A percentile compares a stretch with the other conserved stretches of the same genome.
Conservation (phyloP, 2,329 filamentous ascomycete species). For the Bipolaris sorokiniana region DNA sequence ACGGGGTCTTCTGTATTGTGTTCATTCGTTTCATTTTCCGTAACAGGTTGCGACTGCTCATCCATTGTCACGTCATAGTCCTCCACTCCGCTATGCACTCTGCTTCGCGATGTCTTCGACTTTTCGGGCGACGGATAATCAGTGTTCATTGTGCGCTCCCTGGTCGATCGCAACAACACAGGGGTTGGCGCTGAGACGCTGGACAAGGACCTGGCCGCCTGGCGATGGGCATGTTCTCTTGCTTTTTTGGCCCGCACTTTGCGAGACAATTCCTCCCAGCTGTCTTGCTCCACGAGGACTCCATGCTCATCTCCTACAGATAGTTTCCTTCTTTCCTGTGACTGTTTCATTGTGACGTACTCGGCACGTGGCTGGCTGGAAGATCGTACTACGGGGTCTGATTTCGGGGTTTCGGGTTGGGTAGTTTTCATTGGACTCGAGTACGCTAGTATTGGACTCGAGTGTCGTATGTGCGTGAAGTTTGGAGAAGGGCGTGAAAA, state of each 20-base stretch:
- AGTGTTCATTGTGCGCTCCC: slow-evolving; percentile 25
- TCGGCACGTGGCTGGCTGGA: slow-evolving; percentile 52
- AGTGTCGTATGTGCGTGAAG: slow-evolving; percentile 42
- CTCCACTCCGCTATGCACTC: slow-evolving; percentile 16
- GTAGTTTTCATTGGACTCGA: slow-evolving; percentile 50
- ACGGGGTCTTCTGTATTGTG: slow-evolving; percentile 32
- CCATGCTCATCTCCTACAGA: slow-evolving; percentile 21
- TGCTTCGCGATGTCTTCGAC: slow-evolving; percentile 4
- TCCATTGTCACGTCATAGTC: slow-evolving; percentile 34
- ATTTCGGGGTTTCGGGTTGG: slow-evolving; percentile 24
- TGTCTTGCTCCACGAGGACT: slow-evolving; percentile 31
- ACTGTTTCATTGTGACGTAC: slow-evolving; percentile 54
- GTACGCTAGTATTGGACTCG: slow-evolving; percentile 45
- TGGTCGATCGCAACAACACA: slow-evolving; percentile 17
- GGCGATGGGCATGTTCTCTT: slow-evolving; percentile 31
- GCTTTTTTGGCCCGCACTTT: slow-evolving; percentile 25
- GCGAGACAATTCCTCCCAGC: slow-evolving; percentile 38
- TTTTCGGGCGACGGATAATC: slow-evolving; percentile 38
- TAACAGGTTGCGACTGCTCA: slow-evolving; percentile 23
- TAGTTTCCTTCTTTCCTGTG: slow-evolving; percentile 49
- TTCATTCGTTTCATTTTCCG: slow-evolving; percentile 19
- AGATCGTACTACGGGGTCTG: slow-evolving; percentile 35
- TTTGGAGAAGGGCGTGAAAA: slow-evolving; percentile 56
- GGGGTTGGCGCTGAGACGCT: slow-evolving; percentile 36
- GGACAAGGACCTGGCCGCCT: slow-evolving; percentile 33